A percentile compares a stretch with the other conserved stretches of the same genome.
Conservation (phyloP, 2,329 filamentous ascomycete species). For the Colletotrichum falcatum region DNA sequence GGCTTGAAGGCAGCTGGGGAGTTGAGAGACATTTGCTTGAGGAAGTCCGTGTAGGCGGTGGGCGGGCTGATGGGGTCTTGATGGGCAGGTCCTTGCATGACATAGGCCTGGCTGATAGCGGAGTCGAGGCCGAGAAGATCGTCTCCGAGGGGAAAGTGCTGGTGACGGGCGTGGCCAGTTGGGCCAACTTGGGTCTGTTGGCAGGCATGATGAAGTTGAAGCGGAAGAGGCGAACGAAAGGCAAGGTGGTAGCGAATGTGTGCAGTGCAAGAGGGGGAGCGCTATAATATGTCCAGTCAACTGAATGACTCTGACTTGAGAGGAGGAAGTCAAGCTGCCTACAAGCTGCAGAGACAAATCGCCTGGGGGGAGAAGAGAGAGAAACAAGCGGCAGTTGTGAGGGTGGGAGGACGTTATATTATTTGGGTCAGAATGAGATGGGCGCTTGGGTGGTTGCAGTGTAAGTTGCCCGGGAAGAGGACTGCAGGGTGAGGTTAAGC, state of each 20-base stretch:
- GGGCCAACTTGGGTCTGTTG: slow-evolving; percentile 69
- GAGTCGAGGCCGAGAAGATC: slow-evolving; percentile 74
- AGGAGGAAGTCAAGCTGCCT: slow-evolving; percentile 47
- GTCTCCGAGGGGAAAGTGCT: slow-evolving; percentile 70
- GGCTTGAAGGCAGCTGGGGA: slow-evolving; percentile 72
- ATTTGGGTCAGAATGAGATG: slow-evolving; percentile 47
- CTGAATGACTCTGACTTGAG: slow-evolving; percentile 60
- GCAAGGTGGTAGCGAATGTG: slow-evolving; percentile 39
- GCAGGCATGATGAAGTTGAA: slow-evolving; percentile 60
- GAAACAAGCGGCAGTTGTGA: slow-evolving; percentile 51
- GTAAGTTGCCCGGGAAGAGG: slow-evolving; percentile 34
- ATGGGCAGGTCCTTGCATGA: slow-evolving; percentile 62
- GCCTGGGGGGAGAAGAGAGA: slow-evolving; percentile 47
- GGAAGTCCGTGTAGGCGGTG: slow-evolving; percentile 90
- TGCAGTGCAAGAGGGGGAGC: slow-evolving; percentile 10
- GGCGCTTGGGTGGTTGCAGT: slow-evolving; percentile 47
- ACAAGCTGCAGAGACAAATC: slow-evolving; percentile 54
- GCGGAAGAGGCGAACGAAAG: slow-evolving; percentile 34
- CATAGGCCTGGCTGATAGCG: slow-evolving; percentile 64
- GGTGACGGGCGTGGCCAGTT: slow-evolving; percentile 72
- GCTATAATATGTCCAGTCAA: slow-evolving; percentile 53
- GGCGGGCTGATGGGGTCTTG: slow-evolving; percentile 96
- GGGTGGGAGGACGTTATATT: slow-evolving; percentile 51
- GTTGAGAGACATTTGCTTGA: slow-evolving; percentile 83
- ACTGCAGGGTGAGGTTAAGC: slow-evolving; percentile 39